These are phyloP conservation scores for Tylopilus subfusipes DNA, from an alignment of 768 basidiomycete genomes.

Conservation along the genomic window DNA sequence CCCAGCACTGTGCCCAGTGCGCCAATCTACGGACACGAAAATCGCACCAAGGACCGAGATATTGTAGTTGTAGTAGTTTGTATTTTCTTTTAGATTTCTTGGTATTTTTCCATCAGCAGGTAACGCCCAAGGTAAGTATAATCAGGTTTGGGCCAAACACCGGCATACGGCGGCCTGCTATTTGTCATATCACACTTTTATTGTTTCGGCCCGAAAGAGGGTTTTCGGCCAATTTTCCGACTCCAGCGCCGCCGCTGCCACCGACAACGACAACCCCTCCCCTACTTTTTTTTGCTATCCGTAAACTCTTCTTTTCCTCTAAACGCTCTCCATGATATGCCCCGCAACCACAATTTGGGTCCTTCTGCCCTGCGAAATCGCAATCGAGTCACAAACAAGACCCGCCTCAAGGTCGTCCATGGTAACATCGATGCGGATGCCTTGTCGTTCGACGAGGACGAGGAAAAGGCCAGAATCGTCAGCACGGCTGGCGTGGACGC, in stretches of 20 bases:
- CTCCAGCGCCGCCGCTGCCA: slow-evolving; percentile 55
- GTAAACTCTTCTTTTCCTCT: slow-evolving; percentile 38
- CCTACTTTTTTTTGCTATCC: slow-evolving; percentile 27
- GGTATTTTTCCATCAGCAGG: not conserved
- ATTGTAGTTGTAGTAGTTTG: slow-evolving; percentile 11
- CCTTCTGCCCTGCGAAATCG: slow-evolving; percentile 80
- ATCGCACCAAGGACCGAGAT: not conserved
- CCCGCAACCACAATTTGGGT: slow-evolving; percentile 74
- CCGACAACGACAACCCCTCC: slow-evolving; percentile 42
- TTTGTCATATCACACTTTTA: slow-evolving; percentile 33
- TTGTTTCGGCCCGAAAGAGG: slow-evolving; percentile 51
- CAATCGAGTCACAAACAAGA: slow-evolving; percentile 91
- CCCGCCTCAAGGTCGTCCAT: slow-evolving; percentile 78
- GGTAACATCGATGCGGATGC: slow-evolving; percentile 80
- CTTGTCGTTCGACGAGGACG: slow-evolving; percentile 79
- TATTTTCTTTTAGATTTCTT: slow-evolving; percentile 14
- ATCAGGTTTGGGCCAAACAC: slow-evolving; percentile 31
- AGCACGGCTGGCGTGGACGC: slow-evolving; percentile 86
- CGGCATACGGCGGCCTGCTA: slow-evolving; percentile 28
- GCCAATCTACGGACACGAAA: not conserved
- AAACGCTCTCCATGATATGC: slow-evolving; percentile 75
- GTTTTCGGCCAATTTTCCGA: slow-evolving; percentile 63
- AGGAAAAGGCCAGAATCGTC: slow-evolving; percentile 78
- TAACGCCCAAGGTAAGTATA: slow-evolving; percentile 25
- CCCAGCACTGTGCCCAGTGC: not conserved